phyloP scores from a whole-genome alignment of 495 filamentous ascomycete species.

The Aspergillus sclerotiicarbonarius region DNA sequence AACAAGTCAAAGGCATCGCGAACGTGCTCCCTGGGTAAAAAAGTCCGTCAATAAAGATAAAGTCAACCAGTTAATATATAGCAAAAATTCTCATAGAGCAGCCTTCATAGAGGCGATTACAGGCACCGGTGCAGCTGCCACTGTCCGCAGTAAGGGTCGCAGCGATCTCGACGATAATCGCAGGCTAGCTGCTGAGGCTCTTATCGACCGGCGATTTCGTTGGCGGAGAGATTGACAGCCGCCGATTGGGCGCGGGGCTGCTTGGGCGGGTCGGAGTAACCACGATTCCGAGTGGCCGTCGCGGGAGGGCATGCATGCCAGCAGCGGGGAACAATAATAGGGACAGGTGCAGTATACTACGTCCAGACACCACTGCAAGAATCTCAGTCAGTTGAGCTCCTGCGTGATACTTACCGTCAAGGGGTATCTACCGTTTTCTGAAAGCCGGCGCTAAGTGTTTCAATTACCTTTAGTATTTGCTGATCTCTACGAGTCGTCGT shows the following conservation, averaged over 20 bases:
- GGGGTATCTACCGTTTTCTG: not conserved
- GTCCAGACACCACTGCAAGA: not conserved
- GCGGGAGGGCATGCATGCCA: slow-evolving; percentile 11
- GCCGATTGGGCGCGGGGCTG: slow-evolving; percentile 23
- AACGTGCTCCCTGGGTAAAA: slow-evolving; percentile 4
- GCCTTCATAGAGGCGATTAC: not conserved
- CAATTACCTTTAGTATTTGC: slow-evolving; percentile 7
- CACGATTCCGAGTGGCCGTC: slow-evolving; percentile 15
- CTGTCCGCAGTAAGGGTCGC: slow-evolving; percentile 15
- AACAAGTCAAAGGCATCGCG: slow-evolving; percentile 46
- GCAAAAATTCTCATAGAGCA: slow-evolving; percentile 3
- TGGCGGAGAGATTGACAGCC: slow-evolving; percentile 14
- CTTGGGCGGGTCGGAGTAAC: slow-evolving; percentile 14
- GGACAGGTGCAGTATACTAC: not conserved
- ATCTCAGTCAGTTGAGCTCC: not conserved
- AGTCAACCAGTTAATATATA: slow-evolving; percentile 5
- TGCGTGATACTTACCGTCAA: not conserved
- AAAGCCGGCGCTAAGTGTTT: not conserved
- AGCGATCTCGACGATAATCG: slow-evolving; percentile 9
- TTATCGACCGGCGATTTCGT: slow-evolving; percentile 17
- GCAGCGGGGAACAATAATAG: slow-evolving; percentile 19
- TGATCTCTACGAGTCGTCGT: slow-evolving; percentile 3
- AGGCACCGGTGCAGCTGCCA: slow-evolving; percentile 5
- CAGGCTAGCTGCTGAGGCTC: slow-evolving; percentile 10
- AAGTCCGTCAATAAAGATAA: slow-evolving; percentile 5